Percentiles rank a stretch among this genome's conserved stretches.
phyloP scores from a whole-genome alignment of 2,329 filamentous ascomycete species.

The Thielaviopsis ethacetica region DNA sequence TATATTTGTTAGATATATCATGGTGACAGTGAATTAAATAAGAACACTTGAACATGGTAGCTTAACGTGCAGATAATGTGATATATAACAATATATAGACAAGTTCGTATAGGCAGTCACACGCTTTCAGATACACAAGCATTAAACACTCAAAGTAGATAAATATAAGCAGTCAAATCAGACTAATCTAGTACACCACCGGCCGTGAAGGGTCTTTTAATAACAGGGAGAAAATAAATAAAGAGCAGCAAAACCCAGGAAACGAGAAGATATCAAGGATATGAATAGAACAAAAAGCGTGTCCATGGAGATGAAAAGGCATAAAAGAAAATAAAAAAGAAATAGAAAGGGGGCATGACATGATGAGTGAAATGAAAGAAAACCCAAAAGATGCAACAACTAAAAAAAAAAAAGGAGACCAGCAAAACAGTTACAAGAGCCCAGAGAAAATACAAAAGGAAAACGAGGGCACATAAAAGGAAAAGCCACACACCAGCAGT shows the following conservation, averaged over 20 bases:
- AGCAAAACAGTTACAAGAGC: not conserved
- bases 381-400: not conserved
- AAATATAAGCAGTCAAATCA: not conserved
- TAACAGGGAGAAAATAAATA: not conserved
- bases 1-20: not conserved
- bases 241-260: not conserved
- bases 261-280: slow-evolving; percentile 6
- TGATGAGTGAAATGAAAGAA: not conserved
- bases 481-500: not conserved
- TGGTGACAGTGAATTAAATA: too few relatives aligned
- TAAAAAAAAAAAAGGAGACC: not conserved
- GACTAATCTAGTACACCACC: not conserved
- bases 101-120: too few relatives aligned
- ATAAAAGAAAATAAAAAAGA: slow-evolving; percentile 3
- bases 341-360: not conserved
- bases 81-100: not conserved
- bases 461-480: not conserved
- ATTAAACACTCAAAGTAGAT: too few relatives aligned
- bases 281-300: not conserved
- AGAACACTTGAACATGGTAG: too few relatives aligned
- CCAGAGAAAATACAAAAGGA: not conserved
- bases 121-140: too few relatives aligned
- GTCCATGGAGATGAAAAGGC: slow-evolving; percentile 6
- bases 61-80: too few relatives aligned
- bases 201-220: not conserved